These are phyloP conservation scores for Iris pallida DNA, from an alignment of 116 monocot species.

Conservation along the genomic window DNA sequence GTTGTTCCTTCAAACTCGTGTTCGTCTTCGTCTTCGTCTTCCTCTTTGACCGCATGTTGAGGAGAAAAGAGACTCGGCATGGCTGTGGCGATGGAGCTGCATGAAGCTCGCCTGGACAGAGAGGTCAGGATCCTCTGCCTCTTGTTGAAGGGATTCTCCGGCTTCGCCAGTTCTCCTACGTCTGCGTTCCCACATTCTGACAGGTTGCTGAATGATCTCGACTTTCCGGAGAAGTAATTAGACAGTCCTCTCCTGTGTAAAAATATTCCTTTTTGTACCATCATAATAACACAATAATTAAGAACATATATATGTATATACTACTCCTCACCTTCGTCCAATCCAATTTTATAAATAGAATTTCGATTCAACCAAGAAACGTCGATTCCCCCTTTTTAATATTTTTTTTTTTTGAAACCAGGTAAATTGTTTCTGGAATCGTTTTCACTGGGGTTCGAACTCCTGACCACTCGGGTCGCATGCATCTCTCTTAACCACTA, in stretches of 20 bases:
- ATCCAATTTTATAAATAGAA: not conserved
- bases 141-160: conserved; percentile 74
- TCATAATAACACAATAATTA: not conserved
- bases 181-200: conserved; percentile 19
- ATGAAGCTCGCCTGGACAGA: conserved; percentile 36
- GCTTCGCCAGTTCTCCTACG: conserved; percentile 35
- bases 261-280: not conserved
- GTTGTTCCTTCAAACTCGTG: not conserved
- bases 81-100: conserved; percentile 12
- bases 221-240: conserved; percentile 60
- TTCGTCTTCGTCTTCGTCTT: conserved; percentile 14
- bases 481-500: too few species aligned
- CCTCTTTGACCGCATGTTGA: not conserved
- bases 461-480: too few species aligned
- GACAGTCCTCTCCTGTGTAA: conserved; percentile 59
- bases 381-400: not conserved
- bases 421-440: too few species aligned
- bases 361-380: not conserved
- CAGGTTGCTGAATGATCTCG: conserved; percentile 56
- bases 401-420: not conserved
- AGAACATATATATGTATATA: not conserved
- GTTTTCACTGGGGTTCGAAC: too few species aligned
- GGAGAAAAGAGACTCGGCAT: not conserved
- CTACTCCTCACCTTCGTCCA: not conserved
- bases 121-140: conserved; percentile 39